Percentiles rank a stretch among this genome's conserved stretches.
Conservation (phyloP, 805 yeast genomes). For the Wickerhamomyces tratensis region DNA sequence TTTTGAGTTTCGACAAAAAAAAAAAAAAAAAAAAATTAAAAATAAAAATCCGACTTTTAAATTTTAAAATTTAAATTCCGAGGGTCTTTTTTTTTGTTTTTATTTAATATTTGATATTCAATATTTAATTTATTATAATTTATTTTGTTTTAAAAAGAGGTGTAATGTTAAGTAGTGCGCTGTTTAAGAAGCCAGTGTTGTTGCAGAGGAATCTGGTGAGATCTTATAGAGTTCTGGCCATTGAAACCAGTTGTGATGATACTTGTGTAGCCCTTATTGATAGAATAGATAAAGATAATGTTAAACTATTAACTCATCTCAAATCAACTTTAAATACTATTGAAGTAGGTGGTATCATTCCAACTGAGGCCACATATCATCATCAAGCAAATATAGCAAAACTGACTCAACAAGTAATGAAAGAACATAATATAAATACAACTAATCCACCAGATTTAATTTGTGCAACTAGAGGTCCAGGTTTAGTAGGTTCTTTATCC, state of each 20-base stretch:
- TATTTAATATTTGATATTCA: too few species aligned
- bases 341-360: conserved; percentile 75
- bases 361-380: conserved; percentile 73
- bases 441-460: conserved; percentile 51
- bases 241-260: conserved; percentile 94
- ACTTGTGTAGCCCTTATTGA: conserved; percentile 78
- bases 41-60: too few species aligned
- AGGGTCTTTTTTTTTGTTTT: too few species aligned
- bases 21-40: too few species aligned
- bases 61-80: too few species aligned
- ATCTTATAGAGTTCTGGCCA: conserved; percentile 65
- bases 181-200: too few species aligned
- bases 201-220: neutral
- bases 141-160: too few species aligned
- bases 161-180: too few species aligned
- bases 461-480: conserved; percentile 93
- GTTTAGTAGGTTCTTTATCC: conserved; percentile 84
- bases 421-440: conserved; percentile 5
- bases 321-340: conserved; percentile 61
- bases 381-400: conserved; percentile 54
- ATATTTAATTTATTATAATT: too few species aligned
- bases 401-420: conserved; percentile 37
- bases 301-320: conserved; percentile 40
- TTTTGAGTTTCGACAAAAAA: too few species aligned
- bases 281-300: conserved; percentile 23